Base-by-base conservation (phyloP, 148 eudicot species). In the Amaranthus palmeri region DNA sequence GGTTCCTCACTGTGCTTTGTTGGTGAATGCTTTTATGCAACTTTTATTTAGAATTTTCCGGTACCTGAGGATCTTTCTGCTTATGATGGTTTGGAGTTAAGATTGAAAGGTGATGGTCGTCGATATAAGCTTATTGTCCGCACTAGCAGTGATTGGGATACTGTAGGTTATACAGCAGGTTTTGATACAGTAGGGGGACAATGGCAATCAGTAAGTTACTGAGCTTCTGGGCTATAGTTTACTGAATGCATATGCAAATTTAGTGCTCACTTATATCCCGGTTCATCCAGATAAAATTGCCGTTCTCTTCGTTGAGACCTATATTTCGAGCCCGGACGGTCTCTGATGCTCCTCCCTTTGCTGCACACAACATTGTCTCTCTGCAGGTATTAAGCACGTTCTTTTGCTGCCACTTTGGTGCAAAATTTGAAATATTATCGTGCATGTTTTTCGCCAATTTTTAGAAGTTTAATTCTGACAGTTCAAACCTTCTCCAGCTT, bases 81-180 rank as follows among this genome's bases (percentile, higher is more conserved):
- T 12, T 96, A 92, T 84, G 97, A 88, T 80, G 99, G 99, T 76
- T 74, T 96, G 70, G 97, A 96, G 78, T 75, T 96, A 59, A 83
- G 88, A 49, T 73, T 96, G 17, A 92, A 90, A 85, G 99, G 99
- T 71, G 93, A 88, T 76, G 96, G 97, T 51, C 87, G 85, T 48
- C 88, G 99, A 7, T 96, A 92, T 79, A 96, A 96, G 72, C 84
- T 96, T 72, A 90, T 96, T 57, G 67, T 92, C 64, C 97, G 99
- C 66, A 96, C 96, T 17, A 96, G 97, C 78, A 76, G 81, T 68
- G 97, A 96, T 69, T 96, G 99, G 99, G 99, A 96, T 76, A 92
- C 96, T 69, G 86, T 92, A 57, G 99, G 97, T 61, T 96, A 96
- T 72, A 96, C 99, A 17, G 76, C 83, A 65, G 60, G 92, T 75